A percentile compares a stretch with the other conserved stretches of the same genome.
These are phyloP conservation scores for Cystobasidiaceae sp. DNA, from an alignment of 1,284 basidiomycete species.

Conservation along the genomic window DNA sequence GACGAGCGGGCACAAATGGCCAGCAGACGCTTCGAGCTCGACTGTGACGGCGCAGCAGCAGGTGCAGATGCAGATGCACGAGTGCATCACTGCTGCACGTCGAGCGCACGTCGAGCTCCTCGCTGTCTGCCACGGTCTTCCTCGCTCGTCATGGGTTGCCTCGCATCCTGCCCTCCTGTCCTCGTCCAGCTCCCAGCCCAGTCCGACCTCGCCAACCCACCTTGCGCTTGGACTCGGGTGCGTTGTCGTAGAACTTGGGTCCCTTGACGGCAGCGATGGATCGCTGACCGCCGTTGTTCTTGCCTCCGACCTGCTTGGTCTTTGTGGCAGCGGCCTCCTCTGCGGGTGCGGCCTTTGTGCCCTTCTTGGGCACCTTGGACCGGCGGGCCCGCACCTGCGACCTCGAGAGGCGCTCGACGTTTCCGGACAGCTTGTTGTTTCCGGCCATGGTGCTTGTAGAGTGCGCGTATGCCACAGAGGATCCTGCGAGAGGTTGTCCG, in stretches of 20 bases:
- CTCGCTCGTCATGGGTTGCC: too few relatives aligned
- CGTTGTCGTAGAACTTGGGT: slow-evolving; percentile 58
- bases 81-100: too few relatives aligned
- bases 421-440: slow-evolving; percentile 14
- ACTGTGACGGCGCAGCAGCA: too few relatives aligned
- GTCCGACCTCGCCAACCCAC: too few relatives aligned
- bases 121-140: too few relatives aligned
- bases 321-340: slow-evolving; percentile 49
- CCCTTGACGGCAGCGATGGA: slow-evolving; percentile 79
- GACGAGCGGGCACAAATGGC: too few relatives aligned
- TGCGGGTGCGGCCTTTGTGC: slow-evolving; percentile 8
- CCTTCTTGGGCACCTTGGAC: slow-evolving; percentile 18
- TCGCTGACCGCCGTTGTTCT: slow-evolving; percentile 87
- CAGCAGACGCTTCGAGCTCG: too few relatives aligned
- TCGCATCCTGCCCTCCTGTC: background rate
- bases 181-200: background rate
- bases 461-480: background rate
- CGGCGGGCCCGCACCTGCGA: slow-evolving; percentile 14
- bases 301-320: slow-evolving; percentile 81
- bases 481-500: background rate
- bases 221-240: slow-evolving; percentile 10
- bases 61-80: too few relatives aligned
- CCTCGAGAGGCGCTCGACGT: slow-evolving; percentile 9
- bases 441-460: background rate
- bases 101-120: too few relatives aligned